Evolutionary conservation across 495 filamentous ascomycete genomes (phyloP), one percentile per base, ranked within the genome.

Genomic region (Halenospora varia): DNA sequence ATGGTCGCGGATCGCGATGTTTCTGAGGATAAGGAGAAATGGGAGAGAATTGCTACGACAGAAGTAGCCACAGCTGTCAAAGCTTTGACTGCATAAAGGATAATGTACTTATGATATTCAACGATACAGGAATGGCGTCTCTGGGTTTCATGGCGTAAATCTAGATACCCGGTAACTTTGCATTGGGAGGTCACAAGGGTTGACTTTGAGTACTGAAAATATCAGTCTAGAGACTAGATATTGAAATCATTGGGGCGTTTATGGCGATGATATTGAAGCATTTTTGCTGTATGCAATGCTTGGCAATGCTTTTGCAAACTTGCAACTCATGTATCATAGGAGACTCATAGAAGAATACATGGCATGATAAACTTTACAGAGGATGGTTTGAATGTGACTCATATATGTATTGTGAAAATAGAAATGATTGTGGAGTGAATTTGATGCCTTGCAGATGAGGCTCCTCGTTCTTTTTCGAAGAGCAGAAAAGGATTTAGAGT

Each of bases 51-150:
- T 48, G 92, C 90, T 6, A 79, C 73, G 9, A 77, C 83, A 8
- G 89, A 96, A 72, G 92, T 97, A 0, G 80, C 80, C 26, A 82
- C 77, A 50, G 89, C 89, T 15, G 70, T 83, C 10, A 72, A 75
- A 46, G 53, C 48, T 44, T 29, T 68, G 44, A 57, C 18, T 25
- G 47, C 48, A 49, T 48, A 18, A 46, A 58, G 15, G 26, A 45
- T 57, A 49, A 50, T 44, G 49, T 22, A 49, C 41, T 53, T 53
- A 62, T 46, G 59, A 51, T n/a, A 48, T 40, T 48, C 19, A 48
- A 48, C 47, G 59, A 55, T 41, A 46, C 15, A 19, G 53, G 29
- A 24, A 9, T 60, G n/a, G 47, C 47, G 25, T 60, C 39, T 46
- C 18, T 42, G 45, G 35, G 22, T 39, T 8, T 35, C 6, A 35